A percentile compares a stretch with the other conserved stretches of the same genome.
phyloP scores from a whole-genome alignment of 2,329 filamentous ascomycete species.

The Colletotrichum sp. region DNA sequence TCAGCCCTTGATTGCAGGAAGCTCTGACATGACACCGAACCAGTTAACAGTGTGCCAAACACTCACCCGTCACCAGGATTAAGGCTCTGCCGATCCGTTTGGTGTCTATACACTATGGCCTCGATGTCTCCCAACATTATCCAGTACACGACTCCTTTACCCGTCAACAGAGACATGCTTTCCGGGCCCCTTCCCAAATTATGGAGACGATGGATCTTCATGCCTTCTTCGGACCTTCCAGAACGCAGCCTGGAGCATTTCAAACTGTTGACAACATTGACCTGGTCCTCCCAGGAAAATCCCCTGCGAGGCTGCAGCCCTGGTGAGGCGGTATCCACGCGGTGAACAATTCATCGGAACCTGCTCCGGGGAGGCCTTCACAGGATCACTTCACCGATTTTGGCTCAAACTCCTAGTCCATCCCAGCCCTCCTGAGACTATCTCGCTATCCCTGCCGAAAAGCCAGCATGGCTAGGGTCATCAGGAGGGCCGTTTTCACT shows the following conservation, averaged over 20 bases:
- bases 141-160: background rate
- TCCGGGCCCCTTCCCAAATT: background rate
- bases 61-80: background rate
- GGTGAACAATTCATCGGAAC: background rate
- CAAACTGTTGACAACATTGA: background rate
- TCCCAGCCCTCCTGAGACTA: background rate
- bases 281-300: background rate
- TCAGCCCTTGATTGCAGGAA: background rate
- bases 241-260: background rate
- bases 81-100: background rate
- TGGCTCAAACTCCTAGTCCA: background rate
- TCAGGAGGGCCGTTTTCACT: slow-evolving; percentile 6
- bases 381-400: background rate
- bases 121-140: background rate
- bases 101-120: background rate
- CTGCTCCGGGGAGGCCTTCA: background rate
- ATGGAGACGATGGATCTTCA: background rate
- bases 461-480: background rate
- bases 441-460: background rate
- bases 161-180: background rate
- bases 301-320: background rate
- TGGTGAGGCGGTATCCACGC: background rate
- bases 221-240: background rate
- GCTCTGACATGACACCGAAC: background rate
- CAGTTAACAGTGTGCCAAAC: background rate